A percentile compares a stretch with the other conserved stretches of the same genome.
Conservation (phyloP, 1,139 yeast genomes). For the Diutina neorugosa region DNA sequence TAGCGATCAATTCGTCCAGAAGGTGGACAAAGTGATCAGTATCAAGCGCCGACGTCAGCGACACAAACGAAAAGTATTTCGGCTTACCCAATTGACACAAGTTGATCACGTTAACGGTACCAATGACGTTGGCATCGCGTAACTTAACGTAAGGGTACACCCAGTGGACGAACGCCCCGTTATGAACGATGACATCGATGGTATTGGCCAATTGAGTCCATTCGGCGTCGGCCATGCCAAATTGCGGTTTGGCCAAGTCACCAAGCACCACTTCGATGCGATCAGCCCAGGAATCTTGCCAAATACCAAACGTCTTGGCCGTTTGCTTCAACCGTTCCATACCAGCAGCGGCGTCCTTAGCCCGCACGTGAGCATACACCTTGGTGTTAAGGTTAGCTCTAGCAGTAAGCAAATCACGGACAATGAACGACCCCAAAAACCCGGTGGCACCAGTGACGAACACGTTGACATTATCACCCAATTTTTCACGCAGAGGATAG, state of each 20-base stretch:
- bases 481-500: conserved; percentile 18
- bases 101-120: conserved; percentile 76
- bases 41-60: conserved; percentile 89
- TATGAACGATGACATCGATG: conserved; percentile 81
- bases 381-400: conserved; percentile 32
- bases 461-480: conserved; percentile 39
- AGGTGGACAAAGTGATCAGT: conserved; percentile 66
- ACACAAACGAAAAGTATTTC: conserved; percentile 80
- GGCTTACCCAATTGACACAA: conserved; percentile 74
- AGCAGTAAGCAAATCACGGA: conserved; percentile 57
- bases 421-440: conserved; percentile 81
- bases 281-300: conserved; percentile 53
- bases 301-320: conserved; percentile 76
- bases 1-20: conserved; percentile 55
- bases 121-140: conserved; percentile 86
- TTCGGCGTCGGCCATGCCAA: conserved; percentile 49
- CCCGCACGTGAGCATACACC: conserved; percentile 86
- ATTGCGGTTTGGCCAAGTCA: conserved; percentile 56
- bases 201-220: conserved; percentile 49
- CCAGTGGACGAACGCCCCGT: conserved; percentile 99
- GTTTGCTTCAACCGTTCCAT: conserved; percentile 64
- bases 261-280: conserved; percentile 71
- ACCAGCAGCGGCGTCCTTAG: conserved; percentile 55
- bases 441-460: conserved; percentile 96
- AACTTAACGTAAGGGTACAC: conserved; percentile 86